Evolutionary conservation across 352 stramenopile species (phyloP).

Genomic region (Globisporangium rhizosaccharum): DNA sequence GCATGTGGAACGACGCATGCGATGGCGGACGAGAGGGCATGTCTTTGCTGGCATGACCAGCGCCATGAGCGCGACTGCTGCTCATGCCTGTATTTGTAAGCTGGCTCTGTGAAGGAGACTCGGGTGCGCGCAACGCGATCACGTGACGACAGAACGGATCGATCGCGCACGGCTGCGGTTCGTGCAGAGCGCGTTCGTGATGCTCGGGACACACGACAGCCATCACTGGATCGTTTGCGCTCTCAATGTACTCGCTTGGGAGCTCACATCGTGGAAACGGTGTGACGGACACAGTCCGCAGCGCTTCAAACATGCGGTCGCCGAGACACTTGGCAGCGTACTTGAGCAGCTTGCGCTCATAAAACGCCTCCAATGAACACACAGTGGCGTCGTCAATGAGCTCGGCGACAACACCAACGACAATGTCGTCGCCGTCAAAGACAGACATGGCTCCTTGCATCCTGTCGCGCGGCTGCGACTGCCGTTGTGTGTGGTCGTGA

Average conservation of each 20-base stretch:
- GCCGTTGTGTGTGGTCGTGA: too few species aligned
- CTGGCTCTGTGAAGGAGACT: background rate
- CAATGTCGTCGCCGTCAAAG: constrained; percentile 12
- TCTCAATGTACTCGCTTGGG: background rate
- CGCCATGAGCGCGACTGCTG: background rate
- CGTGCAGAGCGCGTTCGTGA: background rate
- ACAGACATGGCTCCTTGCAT: too few species aligned
- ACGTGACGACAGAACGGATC: constrained; percentile 7
- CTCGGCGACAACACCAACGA: constrained; percentile 15
- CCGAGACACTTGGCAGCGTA: constrained; percentile 20
- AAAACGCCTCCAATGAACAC: constrained; percentile 21
- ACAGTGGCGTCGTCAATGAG: constrained; percentile 15
- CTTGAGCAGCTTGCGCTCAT: constrained; percentile 19
- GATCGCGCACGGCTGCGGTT: constrained; percentile 1
- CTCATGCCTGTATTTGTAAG: background rate
- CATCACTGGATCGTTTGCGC: constrained; percentile 3
- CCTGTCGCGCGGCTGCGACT: too few species aligned
- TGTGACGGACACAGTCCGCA: constrained; percentile 6
- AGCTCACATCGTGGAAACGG: background rate
- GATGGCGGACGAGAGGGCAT: constrained; percentile 7
- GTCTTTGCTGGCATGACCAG: background rate
- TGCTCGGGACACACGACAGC: background rate
- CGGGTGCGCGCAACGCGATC: background rate
- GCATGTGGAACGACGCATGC: constrained; percentile 3
- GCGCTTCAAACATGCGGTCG: constrained; percentile 16